These are phyloP conservation scores for Boletus pseudo-olivaceus DNA, from an alignment of 768 basidiomycete species.

Conservation along the genomic window DNA sequence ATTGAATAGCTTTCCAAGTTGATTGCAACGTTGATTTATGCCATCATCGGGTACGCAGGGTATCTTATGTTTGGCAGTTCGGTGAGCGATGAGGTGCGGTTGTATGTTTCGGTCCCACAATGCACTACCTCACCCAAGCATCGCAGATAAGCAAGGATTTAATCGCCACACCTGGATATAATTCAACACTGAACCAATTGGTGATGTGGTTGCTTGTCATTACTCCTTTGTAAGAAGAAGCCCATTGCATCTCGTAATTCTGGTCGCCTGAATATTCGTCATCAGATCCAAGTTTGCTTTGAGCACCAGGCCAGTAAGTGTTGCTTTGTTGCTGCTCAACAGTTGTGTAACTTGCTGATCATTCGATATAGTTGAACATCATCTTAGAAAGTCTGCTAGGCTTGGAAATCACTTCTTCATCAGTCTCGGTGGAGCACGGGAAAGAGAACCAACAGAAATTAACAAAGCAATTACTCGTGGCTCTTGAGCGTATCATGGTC, in stretches of 20 bases:
- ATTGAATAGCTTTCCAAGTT: constrained; percentile 35
- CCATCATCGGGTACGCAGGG: constrained; percentile 73
- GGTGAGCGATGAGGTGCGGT: constrained; percentile 75
- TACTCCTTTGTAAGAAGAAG: constrained; percentile 55
- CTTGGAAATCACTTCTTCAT: constrained; percentile 41
- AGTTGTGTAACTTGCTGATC: neutral
- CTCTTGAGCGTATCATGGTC: constrained; percentile 56
- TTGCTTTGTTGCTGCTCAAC: neutral
- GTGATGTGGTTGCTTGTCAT: constrained; percentile 87
- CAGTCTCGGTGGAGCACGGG: constrained; percentile 25
- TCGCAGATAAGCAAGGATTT: constrained; percentile 79
- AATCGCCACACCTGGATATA: constrained; percentile 69
- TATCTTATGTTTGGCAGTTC: constrained; percentile 87
- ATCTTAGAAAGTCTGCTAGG: constrained; percentile 79
- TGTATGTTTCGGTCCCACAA: neutral
- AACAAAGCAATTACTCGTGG: constrained; percentile 40
- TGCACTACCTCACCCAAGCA: neutral
- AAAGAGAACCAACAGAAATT: constrained; percentile 5
- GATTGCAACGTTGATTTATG: constrained; percentile 59
- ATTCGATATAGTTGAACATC: constrained; percentile 58
- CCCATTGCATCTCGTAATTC: neutral
- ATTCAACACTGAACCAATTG: constrained; percentile 60
- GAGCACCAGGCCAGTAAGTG: constrained; percentile 69
- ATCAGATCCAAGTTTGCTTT: constrained; percentile 84
- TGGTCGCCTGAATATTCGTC: constrained; percentile 13